phyloP scores from a whole-genome alignment of 2,329 filamentous ascomycete genomes.

The Hypoxylon sp. region DNA sequence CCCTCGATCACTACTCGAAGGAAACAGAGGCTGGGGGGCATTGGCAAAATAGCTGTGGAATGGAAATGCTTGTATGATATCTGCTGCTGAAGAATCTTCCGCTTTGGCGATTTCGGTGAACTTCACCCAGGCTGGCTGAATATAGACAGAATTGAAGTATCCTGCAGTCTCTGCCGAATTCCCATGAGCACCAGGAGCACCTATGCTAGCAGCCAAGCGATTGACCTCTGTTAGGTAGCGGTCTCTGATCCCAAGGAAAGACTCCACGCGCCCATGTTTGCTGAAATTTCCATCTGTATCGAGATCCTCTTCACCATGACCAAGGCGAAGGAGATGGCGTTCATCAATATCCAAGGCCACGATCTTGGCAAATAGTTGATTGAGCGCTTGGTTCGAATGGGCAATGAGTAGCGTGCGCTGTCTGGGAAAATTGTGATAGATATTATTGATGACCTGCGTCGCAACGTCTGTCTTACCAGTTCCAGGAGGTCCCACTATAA shows the following conservation, averaged over 20 bases:
- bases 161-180: conserved; percentile 96
- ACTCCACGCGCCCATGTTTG: conserved; percentile 94
- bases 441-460: conserved; percentile 98
- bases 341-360: conserved; percentile 96
- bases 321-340: conserved; percentile 89
- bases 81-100: conserved; percentile 66
- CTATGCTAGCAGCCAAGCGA: conserved; percentile 84
- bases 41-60: conserved; percentile 90
- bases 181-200: conserved; percentile 91
- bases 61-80: conserved; percentile 81
- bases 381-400: conserved; percentile 97
- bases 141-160: conserved; percentile 94
- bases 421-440: conserved; percentile 96
- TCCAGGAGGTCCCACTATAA: conserved; percentile 94
- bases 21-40: conserved; percentile 87
- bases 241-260: conserved; percentile 89
- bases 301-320: conserved; percentile 95
- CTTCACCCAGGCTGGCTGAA: conserved; percentile 87
- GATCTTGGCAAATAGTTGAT: conserved; percentile 98
- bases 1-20: conserved; percentile 72
- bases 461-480: conserved; percentile 99
- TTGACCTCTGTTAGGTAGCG: conserved; percentile 84
- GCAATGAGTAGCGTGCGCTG: conserved; percentile 93
- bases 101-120: conserved; percentile 76
- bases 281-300: conserved; percentile 88